phyloP scores from a whole-genome alignment of 305 asterid genomes.

The Ilex paraguariensis region DNA sequence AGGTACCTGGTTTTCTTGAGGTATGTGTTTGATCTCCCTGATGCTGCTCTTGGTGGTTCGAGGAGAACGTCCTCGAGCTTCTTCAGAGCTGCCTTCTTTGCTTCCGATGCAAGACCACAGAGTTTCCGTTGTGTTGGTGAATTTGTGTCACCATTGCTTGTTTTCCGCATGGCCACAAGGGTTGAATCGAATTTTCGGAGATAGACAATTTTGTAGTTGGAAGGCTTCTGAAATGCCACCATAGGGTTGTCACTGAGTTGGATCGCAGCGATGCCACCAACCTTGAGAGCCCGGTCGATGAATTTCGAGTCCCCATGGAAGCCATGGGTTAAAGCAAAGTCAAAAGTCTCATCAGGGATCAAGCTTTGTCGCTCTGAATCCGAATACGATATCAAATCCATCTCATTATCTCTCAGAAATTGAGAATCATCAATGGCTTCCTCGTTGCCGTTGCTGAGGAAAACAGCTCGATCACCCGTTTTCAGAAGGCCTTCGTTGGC shows the following conservation, averaged over 20 bases:
- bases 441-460: slow-evolving; percentile 14
- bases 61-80: slow-evolving; percentile 33
- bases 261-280: slow-evolving; percentile 15
- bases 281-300: slow-evolving; percentile 17
- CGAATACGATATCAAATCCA: slow-evolving; percentile 13
- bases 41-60: slow-evolving; percentile 36
- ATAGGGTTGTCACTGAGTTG: slow-evolving; percentile 6
- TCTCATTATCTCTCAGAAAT: background rate
- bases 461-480: slow-evolving; percentile 13
- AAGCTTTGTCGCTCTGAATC: slow-evolving; percentile 3
- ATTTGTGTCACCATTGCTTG: background rate
- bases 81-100: slow-evolving; percentile 19
- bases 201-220: slow-evolving; percentile 19
- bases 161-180: slow-evolving; percentile 18
- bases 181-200: slow-evolving; percentile 22
- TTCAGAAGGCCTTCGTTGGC: slow-evolving; percentile 28
- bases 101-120: slow-evolving; percentile 8
- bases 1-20: slow-evolving; percentile 23
- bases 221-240: slow-evolving; percentile 9
- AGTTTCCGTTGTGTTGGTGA: slow-evolving; percentile 5
- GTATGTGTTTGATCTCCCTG: slow-evolving; percentile 28
- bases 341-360: slow-evolving; percentile 14
- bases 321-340: slow-evolving; percentile 13
- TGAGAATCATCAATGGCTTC: slow-evolving; percentile 1
- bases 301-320: slow-evolving; percentile 1